These are phyloP conservation scores for Penicillium canariense DNA, from an alignment of 495 filamentous ascomycete species.

Conservation along the genomic window DNA sequence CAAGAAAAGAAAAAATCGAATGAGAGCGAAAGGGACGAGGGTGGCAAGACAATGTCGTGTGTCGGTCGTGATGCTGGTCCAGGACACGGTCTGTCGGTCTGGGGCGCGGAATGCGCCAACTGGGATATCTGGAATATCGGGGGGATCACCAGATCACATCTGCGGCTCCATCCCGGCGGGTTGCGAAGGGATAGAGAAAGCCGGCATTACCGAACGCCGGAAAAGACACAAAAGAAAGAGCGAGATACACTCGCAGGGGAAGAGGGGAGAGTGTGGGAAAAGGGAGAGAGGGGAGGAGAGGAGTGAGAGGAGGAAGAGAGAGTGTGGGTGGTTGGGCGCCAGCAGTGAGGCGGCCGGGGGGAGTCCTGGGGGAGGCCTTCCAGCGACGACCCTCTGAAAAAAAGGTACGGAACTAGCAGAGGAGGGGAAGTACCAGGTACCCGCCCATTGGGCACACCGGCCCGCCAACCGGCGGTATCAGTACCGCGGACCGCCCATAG, in stretches of 20 bases:
- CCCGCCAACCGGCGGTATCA: too few species aligned
- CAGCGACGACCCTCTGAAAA: background rate
- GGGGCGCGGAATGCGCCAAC: conserved; percentile 29
- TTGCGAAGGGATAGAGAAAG: conserved; percentile 17
- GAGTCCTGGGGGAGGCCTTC: background rate
- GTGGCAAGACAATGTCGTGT: conserved; percentile 25
- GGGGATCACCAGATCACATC: conserved; percentile 30
- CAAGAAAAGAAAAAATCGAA: conserved; percentile 32
- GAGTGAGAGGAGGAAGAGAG: conserved; percentile 8
- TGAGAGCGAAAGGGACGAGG: conserved; percentile 25
- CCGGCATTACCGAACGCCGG: conserved; percentile 30
- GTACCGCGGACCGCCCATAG: too few species aligned
- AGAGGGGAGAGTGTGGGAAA: conserved; percentile 12
- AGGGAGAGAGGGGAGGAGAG: conserved; percentile 10
- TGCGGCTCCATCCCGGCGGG: conserved; percentile 29
- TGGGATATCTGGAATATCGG: conserved; percentile 13
- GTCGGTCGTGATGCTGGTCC: conserved; percentile 3
- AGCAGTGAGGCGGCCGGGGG: conserved; percentile 16
- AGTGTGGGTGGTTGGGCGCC: conserved; percentile 21
- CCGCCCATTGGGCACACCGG: too few species aligned
- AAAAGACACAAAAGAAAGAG: conserved; percentile 26
- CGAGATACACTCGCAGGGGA: conserved; percentile 14
- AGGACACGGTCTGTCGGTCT: background rate
- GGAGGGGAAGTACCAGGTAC: too few species aligned
- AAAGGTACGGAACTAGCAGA: too few species aligned